Conservation (phyloP, 2,329 filamentous ascomycete species). For the Lachnellula occidentalis region DNA sequence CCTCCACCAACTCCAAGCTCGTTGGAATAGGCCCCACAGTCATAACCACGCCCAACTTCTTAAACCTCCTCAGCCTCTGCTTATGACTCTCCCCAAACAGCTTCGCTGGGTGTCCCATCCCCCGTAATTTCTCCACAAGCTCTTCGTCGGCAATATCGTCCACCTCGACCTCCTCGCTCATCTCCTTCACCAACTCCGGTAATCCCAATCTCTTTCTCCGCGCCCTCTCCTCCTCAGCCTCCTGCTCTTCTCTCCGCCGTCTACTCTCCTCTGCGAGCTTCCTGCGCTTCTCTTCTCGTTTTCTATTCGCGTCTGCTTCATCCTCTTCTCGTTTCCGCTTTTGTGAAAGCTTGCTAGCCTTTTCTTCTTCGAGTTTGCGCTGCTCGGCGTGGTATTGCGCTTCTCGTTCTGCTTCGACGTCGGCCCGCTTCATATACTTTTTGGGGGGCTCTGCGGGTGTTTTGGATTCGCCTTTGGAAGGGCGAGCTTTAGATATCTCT, state of each 20-base stretch:
- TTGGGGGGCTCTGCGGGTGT: constrained; percentile 37
- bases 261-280: constrained; percentile 71
- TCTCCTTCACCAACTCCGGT: constrained; percentile 60
- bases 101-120: constrained; percentile 63
- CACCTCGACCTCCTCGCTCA: constrained; percentile 39
- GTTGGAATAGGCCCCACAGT: constrained; percentile 82
- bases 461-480: constrained; percentile 30
- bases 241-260: constrained; percentile 68
- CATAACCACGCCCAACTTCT: constrained; percentile 54
- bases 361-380: constrained; percentile 64
- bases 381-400: constrained; percentile 80
- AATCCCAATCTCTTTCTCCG: constrained; percentile 74
- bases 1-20: constrained; percentile 70
- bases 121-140: constrained; percentile 61
- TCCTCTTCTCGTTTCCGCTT: constrained; percentile 92
- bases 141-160: constrained; percentile 69
- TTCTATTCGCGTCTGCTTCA: constrained; percentile 60
- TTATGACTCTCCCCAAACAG: constrained; percentile 79
- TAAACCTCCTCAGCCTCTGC: constrained; percentile 65
- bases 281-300: constrained; percentile 75
- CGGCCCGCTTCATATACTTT: constrained; percentile 81
- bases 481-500: constrained; percentile 80
- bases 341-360: constrained; percentile 60
- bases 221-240: constrained; percentile 65
- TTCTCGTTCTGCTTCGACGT: constrained; percentile 76